phyloP scores from a whole-genome alignment of 1,139 yeast species.

The Blastobotrys capitulatus region DNA sequence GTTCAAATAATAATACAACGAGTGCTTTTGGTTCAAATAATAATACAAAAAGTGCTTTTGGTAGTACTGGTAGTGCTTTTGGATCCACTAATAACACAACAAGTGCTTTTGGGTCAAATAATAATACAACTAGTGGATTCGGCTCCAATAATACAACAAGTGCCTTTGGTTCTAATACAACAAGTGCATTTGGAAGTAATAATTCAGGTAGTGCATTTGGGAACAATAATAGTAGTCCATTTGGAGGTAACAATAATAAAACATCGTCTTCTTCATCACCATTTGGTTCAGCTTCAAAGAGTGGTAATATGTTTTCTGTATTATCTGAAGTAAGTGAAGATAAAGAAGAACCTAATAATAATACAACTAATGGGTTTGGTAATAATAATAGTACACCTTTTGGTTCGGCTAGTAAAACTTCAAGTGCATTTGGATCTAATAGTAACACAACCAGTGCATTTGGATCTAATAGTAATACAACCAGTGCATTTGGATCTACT shows the following conservation, averaged over 20 bases:
- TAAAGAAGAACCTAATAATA: not conserved
- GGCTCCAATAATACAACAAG: conserved; percentile 1
- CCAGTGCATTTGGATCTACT: conserved; percentile 18
- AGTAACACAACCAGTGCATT: conserved; percentile 16
- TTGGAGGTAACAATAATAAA: conserved; percentile 4
- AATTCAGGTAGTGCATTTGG: not conserved
- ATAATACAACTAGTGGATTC: not conserved
- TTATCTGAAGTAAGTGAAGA: not conserved
- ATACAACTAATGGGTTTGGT: conserved; percentile 4
- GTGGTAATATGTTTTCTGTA: conserved; percentile 1
- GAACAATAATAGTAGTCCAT: conserved; percentile 4
- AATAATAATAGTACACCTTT: not conserved
- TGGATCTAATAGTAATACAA: conserved; percentile 5
- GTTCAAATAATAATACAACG: not conserved
- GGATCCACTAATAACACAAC: not conserved
- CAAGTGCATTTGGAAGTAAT: conserved; percentile 15
- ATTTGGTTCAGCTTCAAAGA: not conserved
- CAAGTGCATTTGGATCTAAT: not conserved
- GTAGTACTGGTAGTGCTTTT: conserved; percentile 4
- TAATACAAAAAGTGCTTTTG: not conserved
- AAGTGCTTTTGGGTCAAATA: conserved; percentile 10
- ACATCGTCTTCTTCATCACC: not conserved
- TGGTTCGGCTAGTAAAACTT: not conserved
- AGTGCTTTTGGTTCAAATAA: conserved; percentile 1
- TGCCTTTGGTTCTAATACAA: conserved; percentile 6